Conservation (phyloP, 177 flowering plant genomes). For the Telopea speciosissima region DNA sequence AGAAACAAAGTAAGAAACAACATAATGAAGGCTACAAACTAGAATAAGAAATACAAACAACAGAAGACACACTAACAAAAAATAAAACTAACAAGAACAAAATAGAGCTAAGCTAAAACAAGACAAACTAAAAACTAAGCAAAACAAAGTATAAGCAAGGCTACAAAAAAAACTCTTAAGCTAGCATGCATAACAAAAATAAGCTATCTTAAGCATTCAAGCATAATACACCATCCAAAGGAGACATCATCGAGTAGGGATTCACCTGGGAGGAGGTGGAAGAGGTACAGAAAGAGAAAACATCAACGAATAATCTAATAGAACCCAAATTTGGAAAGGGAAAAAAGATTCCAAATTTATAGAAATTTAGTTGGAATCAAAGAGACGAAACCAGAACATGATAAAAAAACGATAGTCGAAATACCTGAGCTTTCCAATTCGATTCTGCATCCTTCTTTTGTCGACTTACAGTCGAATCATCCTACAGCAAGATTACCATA, state of each 20-base stretch:
- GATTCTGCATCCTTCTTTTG: constrained; percentile 95
- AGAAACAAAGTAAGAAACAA: too few species aligned
- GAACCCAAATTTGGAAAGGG: not conserved
- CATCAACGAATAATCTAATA: not conserved
- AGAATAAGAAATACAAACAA: too few species aligned
- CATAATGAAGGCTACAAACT: too few species aligned
- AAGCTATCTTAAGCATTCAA: too few species aligned
- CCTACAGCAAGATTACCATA: constrained; percentile 30
- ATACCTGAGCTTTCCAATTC: constrained; percentile 89
- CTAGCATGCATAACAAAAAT: too few species aligned
- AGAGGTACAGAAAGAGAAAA: too few species aligned
- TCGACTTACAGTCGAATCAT: constrained; percentile 64
- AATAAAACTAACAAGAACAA: too few species aligned
- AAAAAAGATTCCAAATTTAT: not conserved
- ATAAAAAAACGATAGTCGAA: not conserved
- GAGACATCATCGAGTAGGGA: not conserved
- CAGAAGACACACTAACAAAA: too few species aligned
- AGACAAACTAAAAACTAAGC: too few species aligned
- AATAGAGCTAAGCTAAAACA: too few species aligned
- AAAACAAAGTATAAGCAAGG: too few species aligned
- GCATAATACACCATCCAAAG: not conserved
- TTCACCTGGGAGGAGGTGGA: not conserved
- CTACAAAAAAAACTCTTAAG: too few species aligned
- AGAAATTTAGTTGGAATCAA: not conserved
- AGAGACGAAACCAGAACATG: not conserved